Evolutionary conservation across 202 grass and related monocot genomes (phyloP).

Genomic region (Panicum hallii): DNA sequence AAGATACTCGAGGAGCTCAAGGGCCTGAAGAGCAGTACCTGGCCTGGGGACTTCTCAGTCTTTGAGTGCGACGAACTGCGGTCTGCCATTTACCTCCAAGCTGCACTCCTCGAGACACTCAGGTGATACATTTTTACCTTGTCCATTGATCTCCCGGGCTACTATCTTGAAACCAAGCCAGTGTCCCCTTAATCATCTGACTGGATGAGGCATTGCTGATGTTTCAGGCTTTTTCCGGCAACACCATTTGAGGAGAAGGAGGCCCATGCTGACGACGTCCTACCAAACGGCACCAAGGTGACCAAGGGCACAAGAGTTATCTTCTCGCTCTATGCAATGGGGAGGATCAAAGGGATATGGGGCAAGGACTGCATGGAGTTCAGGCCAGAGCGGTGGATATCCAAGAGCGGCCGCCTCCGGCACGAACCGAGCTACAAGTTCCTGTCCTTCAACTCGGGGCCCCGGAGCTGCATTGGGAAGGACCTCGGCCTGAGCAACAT

Average conservation of each 20-base stretch:
- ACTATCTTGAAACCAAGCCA: not conserved
- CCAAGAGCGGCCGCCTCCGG: slow-evolving; percentile 55
- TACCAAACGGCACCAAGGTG: slow-evolving; percentile 58
- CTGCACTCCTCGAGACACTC: slow-evolving; percentile 65
- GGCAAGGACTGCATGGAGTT: slow-evolving; percentile 66
- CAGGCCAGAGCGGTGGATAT: slow-evolving; percentile 71
- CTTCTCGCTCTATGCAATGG: slow-evolving; percentile 67
- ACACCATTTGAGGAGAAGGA: slow-evolving; percentile 64
- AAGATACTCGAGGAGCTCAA: slow-evolving; percentile 63
- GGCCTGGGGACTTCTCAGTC: slow-evolving; percentile 35
- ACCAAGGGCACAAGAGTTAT: slow-evolving; percentile 59
- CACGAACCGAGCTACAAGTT: slow-evolving; percentile 72
- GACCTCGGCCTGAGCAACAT: slow-evolving; percentile 66
- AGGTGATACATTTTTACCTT: slow-evolving; percentile 43
- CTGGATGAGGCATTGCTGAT: not conserved
- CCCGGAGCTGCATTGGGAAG: slow-evolving; percentile 73
- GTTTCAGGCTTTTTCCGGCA: slow-evolving; percentile 67
- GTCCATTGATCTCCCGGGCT: not conserved
- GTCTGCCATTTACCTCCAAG: slow-evolving; percentile 60
- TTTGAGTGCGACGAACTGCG: slow-evolving; percentile 56
- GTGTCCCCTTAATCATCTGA: not conserved
- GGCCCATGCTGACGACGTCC: slow-evolving; percentile 44
- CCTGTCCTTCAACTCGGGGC: slow-evolving; percentile 62
- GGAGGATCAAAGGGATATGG: slow-evolving; percentile 67
- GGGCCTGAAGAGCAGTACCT: slow-evolving; percentile 28